These are phyloP conservation scores for Bipolaris oryzae DNA, from an alignment of 2,329 filamentous ascomycete species.

Conservation along the genomic window DNA sequence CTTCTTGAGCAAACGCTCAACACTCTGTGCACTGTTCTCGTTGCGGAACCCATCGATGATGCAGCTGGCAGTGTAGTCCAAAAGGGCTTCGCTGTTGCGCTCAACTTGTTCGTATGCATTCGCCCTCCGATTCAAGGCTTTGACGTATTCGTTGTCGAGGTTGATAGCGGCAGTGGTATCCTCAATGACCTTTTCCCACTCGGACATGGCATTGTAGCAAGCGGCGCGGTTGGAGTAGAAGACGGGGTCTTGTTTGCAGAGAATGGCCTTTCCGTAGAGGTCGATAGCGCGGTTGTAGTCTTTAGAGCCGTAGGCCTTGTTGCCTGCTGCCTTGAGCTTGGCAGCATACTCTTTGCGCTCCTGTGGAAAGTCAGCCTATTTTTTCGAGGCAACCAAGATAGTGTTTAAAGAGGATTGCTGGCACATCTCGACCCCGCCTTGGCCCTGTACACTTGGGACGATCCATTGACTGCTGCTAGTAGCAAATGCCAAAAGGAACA, in stretches of 20 bases:
- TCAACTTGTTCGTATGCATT: constrained; percentile 95
- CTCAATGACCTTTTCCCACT: constrained; percentile 96
- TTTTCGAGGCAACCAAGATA: not conserved
- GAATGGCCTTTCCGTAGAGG: constrained; percentile 91
- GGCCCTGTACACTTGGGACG: not conserved
- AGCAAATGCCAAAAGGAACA: not conserved
- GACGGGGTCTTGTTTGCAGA: constrained; percentile 96
- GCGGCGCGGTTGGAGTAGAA: constrained; percentile 99
- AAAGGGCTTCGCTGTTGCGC: constrained; percentile 88
- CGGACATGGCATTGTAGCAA: constrained; percentile 89
- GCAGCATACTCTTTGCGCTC: constrained; percentile 85
- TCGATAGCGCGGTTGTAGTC: constrained; percentile 93
- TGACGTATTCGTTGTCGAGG: constrained; percentile 95
- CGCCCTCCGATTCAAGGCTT: constrained; percentile 93
- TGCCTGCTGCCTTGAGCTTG: constrained; percentile 92
- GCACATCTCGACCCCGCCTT: not conserved
- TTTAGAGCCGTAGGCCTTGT: constrained; percentile 94
- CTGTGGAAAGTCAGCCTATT: constrained; percentile 55
- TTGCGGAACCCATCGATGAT: constrained; percentile 98
- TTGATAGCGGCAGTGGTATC: constrained; percentile 94
- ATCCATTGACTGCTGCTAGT: not conserved
- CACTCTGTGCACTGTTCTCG: constrained; percentile 82
- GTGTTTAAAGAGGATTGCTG: not conserved
- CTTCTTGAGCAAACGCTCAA: constrained; percentile 94
- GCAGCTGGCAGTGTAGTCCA: constrained; percentile 98